These are phyloP conservation scores for Lactarius hengduanensis DNA, from an alignment of 768 basidiomycete genomes.

Conservation along the genomic window DNA sequence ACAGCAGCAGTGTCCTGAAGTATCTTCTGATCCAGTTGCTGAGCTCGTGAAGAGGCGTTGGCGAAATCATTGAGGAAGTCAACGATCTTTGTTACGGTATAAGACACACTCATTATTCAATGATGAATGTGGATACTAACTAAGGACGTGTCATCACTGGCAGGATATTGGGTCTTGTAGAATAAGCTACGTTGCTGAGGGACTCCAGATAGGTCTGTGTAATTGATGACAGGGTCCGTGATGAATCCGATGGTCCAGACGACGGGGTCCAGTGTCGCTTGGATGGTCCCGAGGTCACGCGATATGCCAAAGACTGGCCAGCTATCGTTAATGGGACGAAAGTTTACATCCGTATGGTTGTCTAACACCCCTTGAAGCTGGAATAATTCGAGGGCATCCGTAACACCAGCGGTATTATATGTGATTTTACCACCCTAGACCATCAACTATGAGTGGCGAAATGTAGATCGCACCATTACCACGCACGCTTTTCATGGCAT, in stretches of 20 bases:
- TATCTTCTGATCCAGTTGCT: conserved; percentile 48
- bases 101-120: too few relatives aligned
- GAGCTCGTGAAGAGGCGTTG: conserved; percentile 45
- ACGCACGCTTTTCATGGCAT: conserved; percentile 22
- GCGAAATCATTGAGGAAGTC: conserved; percentile 41
- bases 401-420: conserved; percentile 18
- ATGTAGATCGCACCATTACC: neutral
- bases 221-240: too few relatives aligned
- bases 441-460: neutral
- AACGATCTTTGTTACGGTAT: too few relatives aligned
- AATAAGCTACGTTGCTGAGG: conserved; percentile 36
- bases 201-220: too few relatives aligned
- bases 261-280: conserved; percentile 25
- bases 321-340: conserved; percentile 1
- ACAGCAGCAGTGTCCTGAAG: conserved; percentile 46
- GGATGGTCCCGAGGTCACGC: conserved; percentile 31
- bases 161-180: too few relatives aligned
- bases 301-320: conserved; percentile 30
- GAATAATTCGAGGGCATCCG: conserved; percentile 26
- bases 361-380: conserved; percentile 19
- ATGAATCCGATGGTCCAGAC: conserved; percentile 34
- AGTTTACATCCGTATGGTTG: too few relatives aligned
- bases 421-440: conserved; percentile 21
- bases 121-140: too few relatives aligned
- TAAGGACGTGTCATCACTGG: too few relatives aligned